Evolutionary conservation across 805 yeast genomes (phyloP), one percentile per base, ranked within the genome.

Genomic region (Scheffersomyces amazonensis): DNA sequence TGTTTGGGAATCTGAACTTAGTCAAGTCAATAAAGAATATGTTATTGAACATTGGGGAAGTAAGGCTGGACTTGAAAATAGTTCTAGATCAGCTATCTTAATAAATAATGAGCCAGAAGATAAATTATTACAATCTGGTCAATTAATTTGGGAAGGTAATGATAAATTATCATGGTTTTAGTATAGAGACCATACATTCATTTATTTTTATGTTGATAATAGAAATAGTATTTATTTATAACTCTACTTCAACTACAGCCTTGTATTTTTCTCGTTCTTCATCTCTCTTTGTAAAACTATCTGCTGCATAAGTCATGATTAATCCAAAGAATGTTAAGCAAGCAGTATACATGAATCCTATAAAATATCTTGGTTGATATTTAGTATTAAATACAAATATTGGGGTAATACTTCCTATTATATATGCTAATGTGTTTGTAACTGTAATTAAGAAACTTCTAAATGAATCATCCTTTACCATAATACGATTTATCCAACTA

Each of bases 401-500:
- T 1, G 70, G 70, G 5, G 64, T 63, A 57, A 60, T 59, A 3
- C 68, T 66, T 10, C 56, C 54, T 0, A 66, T 60, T 16, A 62
- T 62, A 41, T 64, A 66, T 2, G 69, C 69, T 44, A 61, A 50
- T 4, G 58, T 55, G 37, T 66, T 66, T 8, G 71, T 66, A 18
- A 48, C 39, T 9, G 64, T 67, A 16, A 65, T 61, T n/a, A 62
- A 53, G 35, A 65, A 63, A 39, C 55, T 49, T 58, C 64, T 50
- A 52, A 62, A 58, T 65, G 62, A 50, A 49, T 71, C 76, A 43
- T 72, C 71, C 8, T 60, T 50, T 16, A 62, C 59, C 16, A 77
- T 48, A 16, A 67, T 46, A 23, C 75, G 58, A 47, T 77, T 77
- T 24, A 76, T 68, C 83, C 83, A 78, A 3, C 78, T 61, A 42